Conservation (phyloP, 2,329 filamentous ascomycete species). For the Aspergillus novofumigatus region DNA sequence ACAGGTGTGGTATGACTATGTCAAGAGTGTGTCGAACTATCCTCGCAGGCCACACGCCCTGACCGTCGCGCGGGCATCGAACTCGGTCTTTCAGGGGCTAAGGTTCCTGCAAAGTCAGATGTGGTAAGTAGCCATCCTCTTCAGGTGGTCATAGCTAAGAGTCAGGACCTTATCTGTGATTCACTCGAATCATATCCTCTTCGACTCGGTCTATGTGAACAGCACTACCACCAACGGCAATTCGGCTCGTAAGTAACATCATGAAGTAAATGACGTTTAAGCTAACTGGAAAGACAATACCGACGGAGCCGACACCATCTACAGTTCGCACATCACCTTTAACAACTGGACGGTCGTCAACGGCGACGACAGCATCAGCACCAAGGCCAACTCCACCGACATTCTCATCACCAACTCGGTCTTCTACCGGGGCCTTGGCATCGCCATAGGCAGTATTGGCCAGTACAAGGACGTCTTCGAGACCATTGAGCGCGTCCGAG, state of each 20-base stretch:
- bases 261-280: background rate
- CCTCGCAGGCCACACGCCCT: constrained; percentile 26
- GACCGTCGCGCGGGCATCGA: constrained; percentile 17
- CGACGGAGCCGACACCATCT: constrained; percentile 53
- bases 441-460: constrained; percentile 57
- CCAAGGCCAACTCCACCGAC: constrained; percentile 55
- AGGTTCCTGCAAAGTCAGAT: constrained; percentile 52
- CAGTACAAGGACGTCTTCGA: constrained; percentile 50
- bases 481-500: constrained; percentile 48
- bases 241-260: background rate
- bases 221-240: constrained; percentile 24
- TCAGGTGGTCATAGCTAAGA: background rate
- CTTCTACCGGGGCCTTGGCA: constrained; percentile 49
- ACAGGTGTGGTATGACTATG: constrained; percentile 40
- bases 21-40: constrained; percentile 25
- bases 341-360: constrained; percentile 49
- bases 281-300: constrained; percentile 29
- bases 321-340: constrained; percentile 50
- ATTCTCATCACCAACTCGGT: constrained; percentile 48
- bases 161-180: constrained; percentile 50
- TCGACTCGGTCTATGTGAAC: constrained; percentile 53
- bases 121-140: constrained; percentile 40
- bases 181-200: constrained; percentile 43
- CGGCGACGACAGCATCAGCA: constrained; percentile 52
- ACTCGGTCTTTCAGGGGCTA: constrained; percentile 18